Percentiles rank a stretch among this genome's conserved stretches.
Conservation (phyloP, 176 grass and related monocot genomes). For the Eragrostis nindensis region DNA sequence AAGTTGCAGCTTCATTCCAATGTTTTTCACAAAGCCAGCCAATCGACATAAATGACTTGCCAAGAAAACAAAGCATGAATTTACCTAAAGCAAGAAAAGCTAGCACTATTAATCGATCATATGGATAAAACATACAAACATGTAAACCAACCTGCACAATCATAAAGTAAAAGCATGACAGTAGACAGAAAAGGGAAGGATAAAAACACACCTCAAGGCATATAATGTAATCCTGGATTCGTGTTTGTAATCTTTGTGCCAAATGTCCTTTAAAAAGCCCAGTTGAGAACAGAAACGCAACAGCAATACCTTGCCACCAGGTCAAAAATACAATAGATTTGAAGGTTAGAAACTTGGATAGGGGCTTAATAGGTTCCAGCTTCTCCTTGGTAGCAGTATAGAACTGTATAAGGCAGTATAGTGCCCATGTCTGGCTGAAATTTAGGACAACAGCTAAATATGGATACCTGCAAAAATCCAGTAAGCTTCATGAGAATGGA, state of each 20-base stretch:
- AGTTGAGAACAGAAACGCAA: constrained; percentile 96
- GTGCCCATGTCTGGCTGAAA: constrained; percentile 98
- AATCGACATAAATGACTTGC: constrained; percentile 24
- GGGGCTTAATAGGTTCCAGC: constrained; percentile 87
- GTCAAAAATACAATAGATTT: constrained; percentile 99
- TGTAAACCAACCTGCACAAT: constrained; percentile 7
- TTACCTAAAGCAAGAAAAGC: constrained; percentile 13
- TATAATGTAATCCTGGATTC: constrained; percentile 97
- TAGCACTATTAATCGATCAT: neutral
- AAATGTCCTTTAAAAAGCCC: constrained; percentile 92
- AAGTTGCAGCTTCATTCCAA: neutral
- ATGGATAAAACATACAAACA: constrained; percentile 26
- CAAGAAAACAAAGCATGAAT: constrained; percentile 23
- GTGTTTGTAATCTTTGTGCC: constrained; percentile 83
- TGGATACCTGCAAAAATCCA: constrained; percentile 70
- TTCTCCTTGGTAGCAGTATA: constrained; percentile 93
- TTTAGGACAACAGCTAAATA: constrained; percentile 95
- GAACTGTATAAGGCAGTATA: constrained; percentile 98
- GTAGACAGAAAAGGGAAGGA: constrained; percentile 25
- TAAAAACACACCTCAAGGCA: constrained; percentile 85
- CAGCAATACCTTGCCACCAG: constrained; percentile 98
- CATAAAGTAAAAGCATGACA: constrained; percentile 12
- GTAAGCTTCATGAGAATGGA: constrained; percentile 29
- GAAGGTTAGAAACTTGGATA: constrained; percentile 97
- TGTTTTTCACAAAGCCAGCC: neutral